Percentiles rank a stretch among this genome's conserved stretches.
Evolutionary conservation across 768 basidiomycete species (phyloP).

Genomic region (Lactarius vividus): DNA sequence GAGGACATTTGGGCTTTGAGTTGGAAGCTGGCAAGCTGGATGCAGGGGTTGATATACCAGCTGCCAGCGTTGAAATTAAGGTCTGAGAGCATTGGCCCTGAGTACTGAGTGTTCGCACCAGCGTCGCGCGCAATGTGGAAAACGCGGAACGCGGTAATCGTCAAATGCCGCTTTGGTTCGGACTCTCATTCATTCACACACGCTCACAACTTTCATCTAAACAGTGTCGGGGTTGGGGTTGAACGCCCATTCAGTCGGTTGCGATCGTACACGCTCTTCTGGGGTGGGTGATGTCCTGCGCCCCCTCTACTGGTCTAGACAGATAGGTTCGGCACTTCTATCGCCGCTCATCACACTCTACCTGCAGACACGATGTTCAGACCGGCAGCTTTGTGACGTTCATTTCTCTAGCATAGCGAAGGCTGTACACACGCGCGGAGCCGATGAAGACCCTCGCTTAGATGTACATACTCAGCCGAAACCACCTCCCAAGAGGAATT

Average conservation of each 20-base stretch:
- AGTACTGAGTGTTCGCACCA: background rate
- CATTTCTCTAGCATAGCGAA: background rate
- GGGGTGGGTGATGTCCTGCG: background rate
- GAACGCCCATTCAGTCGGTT: background rate
- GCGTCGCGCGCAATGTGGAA: background rate
- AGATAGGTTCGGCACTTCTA: background rate
- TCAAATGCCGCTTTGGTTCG: background rate
- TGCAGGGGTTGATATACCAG: background rate
- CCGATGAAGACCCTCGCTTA: background rate
- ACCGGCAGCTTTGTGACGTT: background rate
- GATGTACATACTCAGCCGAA: background rate
- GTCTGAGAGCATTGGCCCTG: background rate
- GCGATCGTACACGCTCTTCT: conserved; percentile 1
- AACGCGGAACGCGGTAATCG: background rate
- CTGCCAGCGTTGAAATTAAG: background rate
- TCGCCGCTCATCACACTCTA: background rate
- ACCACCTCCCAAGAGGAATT: background rate
- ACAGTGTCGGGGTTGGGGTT: background rate
- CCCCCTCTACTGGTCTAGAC: background rate
- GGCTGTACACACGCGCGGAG: background rate
- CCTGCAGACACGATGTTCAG: background rate
- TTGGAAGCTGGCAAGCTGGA: background rate
- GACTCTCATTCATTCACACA: background rate
- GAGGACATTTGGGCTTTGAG: conserved; percentile 5
- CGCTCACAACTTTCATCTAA: background rate